Conservation (phyloP, 352 stramenopile species). For the Elongisporangium prolatum region DNA sequence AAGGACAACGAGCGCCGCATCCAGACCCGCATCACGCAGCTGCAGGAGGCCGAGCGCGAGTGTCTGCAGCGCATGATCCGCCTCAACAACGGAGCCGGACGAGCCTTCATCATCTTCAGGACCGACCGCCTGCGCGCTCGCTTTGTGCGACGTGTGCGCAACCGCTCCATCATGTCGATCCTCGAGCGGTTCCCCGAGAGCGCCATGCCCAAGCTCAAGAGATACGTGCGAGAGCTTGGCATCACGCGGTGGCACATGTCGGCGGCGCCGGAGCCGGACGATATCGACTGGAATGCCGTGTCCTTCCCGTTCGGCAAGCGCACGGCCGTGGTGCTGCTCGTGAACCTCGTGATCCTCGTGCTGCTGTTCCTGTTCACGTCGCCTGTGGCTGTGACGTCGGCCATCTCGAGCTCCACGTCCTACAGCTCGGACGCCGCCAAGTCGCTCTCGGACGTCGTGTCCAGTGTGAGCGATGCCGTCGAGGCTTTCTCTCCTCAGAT, state of each 20-base stretch:
- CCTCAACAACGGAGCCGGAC: conserved; percentile 66
- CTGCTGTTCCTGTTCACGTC: conserved; percentile 82
- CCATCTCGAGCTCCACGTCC: conserved; percentile 66
- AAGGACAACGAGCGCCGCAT: conserved; percentile 32
- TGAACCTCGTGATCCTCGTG: conserved; percentile 73
- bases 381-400: conserved; percentile 76
- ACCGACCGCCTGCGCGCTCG: conserved; percentile 58
- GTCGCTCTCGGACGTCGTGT: conserved; percentile 66
- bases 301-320: conserved; percentile 80
- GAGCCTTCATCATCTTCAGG: conserved; percentile 83
- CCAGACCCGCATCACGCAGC: conserved; percentile 39
- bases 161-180: conserved; percentile 75
- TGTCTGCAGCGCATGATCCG: conserved; percentile 55
- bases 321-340: conserved; percentile 56
- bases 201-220: conserved; percentile 48
- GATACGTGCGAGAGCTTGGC: conserved; percentile 72
- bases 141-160: conserved; percentile 71
- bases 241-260: conserved; percentile 77
- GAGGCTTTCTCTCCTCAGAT: conserved; percentile 68
- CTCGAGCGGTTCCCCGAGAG: conserved; percentile 66
- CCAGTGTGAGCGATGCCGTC: conserved; percentile 47
- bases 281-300: conserved; percentile 85
- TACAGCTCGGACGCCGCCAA: conserved; percentile 57
- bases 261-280: conserved; percentile 70
- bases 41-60: conserved; percentile 48